These are phyloP conservation scores for Lignosus rhinocerotis DNA, from an alignment of 1,284 basidiomycete species.

Conservation along the genomic window DNA sequence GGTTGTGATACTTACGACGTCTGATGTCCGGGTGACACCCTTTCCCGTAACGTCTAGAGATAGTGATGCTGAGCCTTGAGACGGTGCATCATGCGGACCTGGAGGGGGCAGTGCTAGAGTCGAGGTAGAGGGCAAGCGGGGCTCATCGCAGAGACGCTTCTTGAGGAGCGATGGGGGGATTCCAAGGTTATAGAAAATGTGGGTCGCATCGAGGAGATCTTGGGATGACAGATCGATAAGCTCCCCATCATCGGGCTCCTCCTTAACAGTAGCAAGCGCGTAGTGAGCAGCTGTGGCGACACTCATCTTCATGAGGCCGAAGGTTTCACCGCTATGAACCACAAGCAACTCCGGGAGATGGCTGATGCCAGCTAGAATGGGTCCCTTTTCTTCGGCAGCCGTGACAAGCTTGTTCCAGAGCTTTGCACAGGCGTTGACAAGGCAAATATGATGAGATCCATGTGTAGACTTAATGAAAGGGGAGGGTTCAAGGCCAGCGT, in stretches of 20 bases:
- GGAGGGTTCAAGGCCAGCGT: not conserved
- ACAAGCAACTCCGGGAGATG: not conserved
- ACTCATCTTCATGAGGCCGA: constrained; percentile 1
- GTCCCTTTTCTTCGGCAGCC: not conserved
- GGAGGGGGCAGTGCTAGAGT: not conserved
- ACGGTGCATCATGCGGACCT: too few species aligned
- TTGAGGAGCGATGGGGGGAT: not conserved
- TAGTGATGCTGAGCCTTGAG: too few species aligned
- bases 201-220: not conserved
- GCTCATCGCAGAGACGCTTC: not conserved
- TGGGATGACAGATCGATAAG: constrained; percentile 5
- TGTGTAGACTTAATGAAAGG: not conserved
- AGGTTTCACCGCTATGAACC: constrained; percentile 1
- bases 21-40: too few species aligned
- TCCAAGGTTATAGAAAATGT: not conserved
- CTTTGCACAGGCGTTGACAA: constrained; percentile 1
- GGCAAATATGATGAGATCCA: constrained; percentile 7
- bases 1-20: too few species aligned
- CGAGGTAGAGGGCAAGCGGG: too few species aligned
- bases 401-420: constrained; percentile 1
- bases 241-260: constrained; percentile 1
- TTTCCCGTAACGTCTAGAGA: too few species aligned
- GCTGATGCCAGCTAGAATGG: not conserved
- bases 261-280: constrained; percentile 1
- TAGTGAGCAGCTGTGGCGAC: not conserved